Evolutionary conservation across 306 rosid genomes (phyloP).

Genomic region (Mimosa pudica): DNA sequence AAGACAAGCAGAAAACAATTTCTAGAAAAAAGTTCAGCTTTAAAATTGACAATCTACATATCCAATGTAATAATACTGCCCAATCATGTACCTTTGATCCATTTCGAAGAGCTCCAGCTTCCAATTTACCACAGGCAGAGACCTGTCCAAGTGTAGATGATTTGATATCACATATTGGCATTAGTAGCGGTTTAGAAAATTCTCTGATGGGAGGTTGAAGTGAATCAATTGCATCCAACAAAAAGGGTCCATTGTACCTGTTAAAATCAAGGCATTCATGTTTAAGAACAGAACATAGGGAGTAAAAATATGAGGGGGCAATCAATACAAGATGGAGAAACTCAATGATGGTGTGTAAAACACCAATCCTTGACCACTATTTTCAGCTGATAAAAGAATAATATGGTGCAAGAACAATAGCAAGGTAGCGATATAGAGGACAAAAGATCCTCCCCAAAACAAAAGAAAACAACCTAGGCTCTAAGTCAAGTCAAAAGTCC

Average conservation of each 20-base stretch:
- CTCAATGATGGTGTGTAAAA: neutral
- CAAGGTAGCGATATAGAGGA: neutral
- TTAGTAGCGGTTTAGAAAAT: constrained; percentile 77
- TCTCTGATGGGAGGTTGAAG: constrained; percentile 86
- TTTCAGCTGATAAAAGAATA: neutral
- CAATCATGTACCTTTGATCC: constrained; percentile 77
- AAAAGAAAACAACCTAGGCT: neutral
- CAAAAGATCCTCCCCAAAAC: neutral
- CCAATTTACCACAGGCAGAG: constrained; percentile 92
- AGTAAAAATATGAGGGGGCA: neutral
- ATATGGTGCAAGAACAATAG: neutral
- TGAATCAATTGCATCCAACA: constrained; percentile 89
- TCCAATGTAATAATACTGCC: constrained; percentile 6
- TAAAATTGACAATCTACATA: constrained; percentile 26
- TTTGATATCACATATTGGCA: constrained; percentile 93
- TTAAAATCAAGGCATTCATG: constrained; percentile 40
- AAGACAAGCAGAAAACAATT: constrained; percentile 21
- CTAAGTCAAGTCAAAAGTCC: neutral
- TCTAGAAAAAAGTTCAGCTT: neutral
- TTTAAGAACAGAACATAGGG: neutral
- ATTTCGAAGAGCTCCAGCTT: constrained; percentile 91
- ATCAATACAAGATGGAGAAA: neutral
- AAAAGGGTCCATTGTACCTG: constrained; percentile 83
- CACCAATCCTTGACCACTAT: neutral
- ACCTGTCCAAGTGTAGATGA: constrained; percentile 70